phyloP scores from a whole-genome alignment of 768 basidiomycete species.

The Trametes punicea region DNA sequence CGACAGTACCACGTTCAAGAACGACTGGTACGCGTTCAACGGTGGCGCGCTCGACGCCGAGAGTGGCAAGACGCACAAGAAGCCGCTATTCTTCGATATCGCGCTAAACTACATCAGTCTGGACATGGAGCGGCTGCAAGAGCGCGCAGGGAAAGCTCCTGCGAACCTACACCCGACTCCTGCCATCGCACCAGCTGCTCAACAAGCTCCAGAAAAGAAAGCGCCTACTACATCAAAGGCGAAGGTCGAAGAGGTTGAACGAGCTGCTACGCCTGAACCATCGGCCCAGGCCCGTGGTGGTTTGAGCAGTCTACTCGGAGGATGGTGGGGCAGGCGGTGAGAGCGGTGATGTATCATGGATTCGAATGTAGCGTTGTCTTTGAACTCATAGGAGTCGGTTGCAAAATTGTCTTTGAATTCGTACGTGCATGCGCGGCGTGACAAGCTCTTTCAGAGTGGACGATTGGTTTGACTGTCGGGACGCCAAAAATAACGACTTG shows the following conservation, averaged over 20 bases:
- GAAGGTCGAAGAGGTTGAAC: slow-evolving; percentile 51
- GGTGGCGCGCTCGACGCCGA: slow-evolving; percentile 48
- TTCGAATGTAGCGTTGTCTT: not conserved
- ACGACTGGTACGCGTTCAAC: slow-evolving; percentile 76
- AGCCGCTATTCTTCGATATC: slow-evolving; percentile 91
- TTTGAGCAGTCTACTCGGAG: slow-evolving; percentile 65
- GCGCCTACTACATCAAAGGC: slow-evolving; percentile 43
- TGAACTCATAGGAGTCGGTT: not conserved
- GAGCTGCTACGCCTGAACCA: slow-evolving; percentile 50
- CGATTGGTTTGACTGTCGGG: too few species aligned
- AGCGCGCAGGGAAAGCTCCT: slow-evolving; percentile 61
- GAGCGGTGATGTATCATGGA: not conserved
- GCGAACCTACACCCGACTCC: slow-evolving; percentile 19
- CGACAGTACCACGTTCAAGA: slow-evolving; percentile 54
- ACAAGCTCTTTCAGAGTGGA: too few species aligned
- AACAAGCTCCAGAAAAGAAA: slow-evolving; percentile 43
- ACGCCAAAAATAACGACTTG: too few species aligned
- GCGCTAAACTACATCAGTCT: slow-evolving; percentile 89
- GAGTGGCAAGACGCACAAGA: slow-evolving; percentile 56
- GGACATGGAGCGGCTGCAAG: slow-evolving; percentile 74
- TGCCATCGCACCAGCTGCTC: slow-evolving; percentile 21
- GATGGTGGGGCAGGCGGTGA: slow-evolving; percentile 71
- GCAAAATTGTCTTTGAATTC: not conserved
- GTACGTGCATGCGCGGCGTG: too few species aligned
- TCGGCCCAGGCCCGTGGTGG: slow-evolving; percentile 46